Base-by-base conservation (phyloP, 2,329 filamentous ascomycete genomes). In the Pseudocercospora ulei region DNA sequence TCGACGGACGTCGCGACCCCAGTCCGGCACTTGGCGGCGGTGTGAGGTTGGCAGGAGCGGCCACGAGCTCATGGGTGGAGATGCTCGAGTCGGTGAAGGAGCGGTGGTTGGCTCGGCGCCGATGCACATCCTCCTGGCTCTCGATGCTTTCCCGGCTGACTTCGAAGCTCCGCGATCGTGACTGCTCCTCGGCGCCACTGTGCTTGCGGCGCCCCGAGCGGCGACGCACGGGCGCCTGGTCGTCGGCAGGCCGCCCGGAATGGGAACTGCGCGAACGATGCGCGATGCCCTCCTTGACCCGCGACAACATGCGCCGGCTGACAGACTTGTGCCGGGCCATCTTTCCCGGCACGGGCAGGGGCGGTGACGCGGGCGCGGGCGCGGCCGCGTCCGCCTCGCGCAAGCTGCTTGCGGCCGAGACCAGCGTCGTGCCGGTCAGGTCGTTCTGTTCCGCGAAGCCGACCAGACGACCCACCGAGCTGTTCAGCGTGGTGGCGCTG, bases 231-330 rank as follows among this genome's bases (percentile, higher is more conserved):
- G 60, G 46, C 27, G 49, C 49, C 6, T 48, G 41, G 12, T 60
- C 57, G 17, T 56, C 53, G 27, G 45, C 43, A 27, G 39, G 39
- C 19, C 47, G 40, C 25, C 50, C 49, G 11, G 51, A 43, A n/a
- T 49, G 47, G 24, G 51, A 50, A 25, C 46, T 57, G 31, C 49
- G 55, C 3, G 55, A 54, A 7, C 55, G 49, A 14, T 43, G 44
- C 12, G 47, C 42, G 26, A 61, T 51, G 28, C 58, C 57, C 34
- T 56, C 54, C 38, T 53, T 59, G 33, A 62, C 56, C 25, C 47
- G 56, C 4, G 58, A 57, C 3, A 62, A 46, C 45, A 62, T 52
- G n/a, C 58, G 49, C 18, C 54, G 55, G 35, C 58, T 58, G 20
- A 60, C 54, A 1, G 59, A 61, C 13, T 53, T 53, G 23, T 56